These are phyloP conservation scores for Erigeron philadelphicus DNA, from an alignment of 140 eudicot genomes.

Conservation along the genomic window DNA sequence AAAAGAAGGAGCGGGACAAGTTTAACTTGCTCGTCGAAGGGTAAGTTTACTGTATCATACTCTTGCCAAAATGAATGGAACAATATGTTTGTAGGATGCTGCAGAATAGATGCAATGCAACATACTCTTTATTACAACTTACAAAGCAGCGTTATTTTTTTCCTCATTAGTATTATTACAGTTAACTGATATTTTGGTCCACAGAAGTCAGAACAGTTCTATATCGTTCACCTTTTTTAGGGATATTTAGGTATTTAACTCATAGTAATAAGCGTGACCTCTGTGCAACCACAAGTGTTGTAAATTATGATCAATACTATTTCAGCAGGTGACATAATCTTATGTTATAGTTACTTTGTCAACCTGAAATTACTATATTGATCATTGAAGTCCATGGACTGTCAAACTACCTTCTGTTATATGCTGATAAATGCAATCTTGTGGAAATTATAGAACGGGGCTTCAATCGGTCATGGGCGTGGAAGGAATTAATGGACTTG, in stretches of 20 bases:
- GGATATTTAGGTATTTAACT: neutral
- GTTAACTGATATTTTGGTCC: neutral
- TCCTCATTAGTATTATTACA: neutral
- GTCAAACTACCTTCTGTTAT: neutral
- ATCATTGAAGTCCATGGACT: neutral
- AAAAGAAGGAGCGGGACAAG: slow-evolving; percentile 38
- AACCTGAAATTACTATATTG: neutral
- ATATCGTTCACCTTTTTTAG: slow-evolving; percentile 4
- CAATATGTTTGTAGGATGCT: neutral
- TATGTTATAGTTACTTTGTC: neutral
- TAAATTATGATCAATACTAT: neutral
- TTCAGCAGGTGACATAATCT: neutral
- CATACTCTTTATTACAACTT: neutral
- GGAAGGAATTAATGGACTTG: slow-evolving; percentile 64
- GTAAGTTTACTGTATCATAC: slow-evolving; percentile 37
- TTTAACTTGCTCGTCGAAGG: slow-evolving; percentile 77
- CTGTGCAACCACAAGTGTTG: neutral
- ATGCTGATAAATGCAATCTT: neutral
- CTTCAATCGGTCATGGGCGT: slow-evolving; percentile 78
- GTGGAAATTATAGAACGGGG: slow-evolving; percentile 55
- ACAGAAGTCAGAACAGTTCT: neutral
- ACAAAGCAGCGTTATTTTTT: neutral
- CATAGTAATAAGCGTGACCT: neutral
- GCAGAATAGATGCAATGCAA: neutral
- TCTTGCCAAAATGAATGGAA: neutral